A percentile compares a stretch with the other conserved stretches of the same genome.
Conservation (phyloP, 2,329 filamentous ascomycete species). For the Calonectria multiphialidica region DNA sequence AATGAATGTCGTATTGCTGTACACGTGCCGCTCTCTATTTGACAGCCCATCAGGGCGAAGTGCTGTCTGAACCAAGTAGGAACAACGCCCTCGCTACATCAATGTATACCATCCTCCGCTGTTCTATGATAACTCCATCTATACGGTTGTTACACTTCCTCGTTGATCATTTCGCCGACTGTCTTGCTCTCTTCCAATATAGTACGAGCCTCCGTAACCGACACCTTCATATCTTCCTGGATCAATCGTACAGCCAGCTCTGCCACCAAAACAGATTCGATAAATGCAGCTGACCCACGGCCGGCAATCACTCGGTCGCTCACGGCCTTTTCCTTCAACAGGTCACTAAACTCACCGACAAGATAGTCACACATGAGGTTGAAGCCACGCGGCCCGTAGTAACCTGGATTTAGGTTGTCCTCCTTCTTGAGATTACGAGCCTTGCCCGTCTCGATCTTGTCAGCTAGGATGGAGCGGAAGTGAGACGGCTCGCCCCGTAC, state of each 20-base stretch:
- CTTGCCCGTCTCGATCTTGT: conserved; percentile 67
- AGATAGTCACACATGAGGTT: conserved; percentile 79
- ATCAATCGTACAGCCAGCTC: conserved; percentile 71
- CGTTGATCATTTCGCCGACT: conserved; percentile 76
- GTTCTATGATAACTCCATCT: neutral
- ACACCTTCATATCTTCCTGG: conserved; percentile 66
- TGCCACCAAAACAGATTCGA: conserved; percentile 82
- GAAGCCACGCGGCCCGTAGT: conserved; percentile 84
- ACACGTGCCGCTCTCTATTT: neutral
- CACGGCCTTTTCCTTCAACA: conserved; percentile 72
- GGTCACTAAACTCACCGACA: conserved; percentile 68
- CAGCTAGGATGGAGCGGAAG: conserved; percentile 69
- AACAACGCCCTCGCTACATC: neutral
- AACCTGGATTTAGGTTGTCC: conserved; percentile 76
- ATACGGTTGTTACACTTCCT: conserved; percentile 56
- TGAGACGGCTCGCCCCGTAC: conserved; percentile 71
- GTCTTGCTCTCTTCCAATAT: conserved; percentile 76
- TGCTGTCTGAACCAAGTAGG: neutral
- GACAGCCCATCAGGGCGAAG: neutral
- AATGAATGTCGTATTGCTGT: neutral
- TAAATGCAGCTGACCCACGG: conserved; percentile 75
- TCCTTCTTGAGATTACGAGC: conserved; percentile 70
- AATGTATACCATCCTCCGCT: neutral
- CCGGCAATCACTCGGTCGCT: conserved; percentile 75
- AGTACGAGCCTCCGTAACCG: conserved; percentile 56